Percentiles rank a stretch among this genome's conserved stretches.
Conservation (phyloP, 306 rosid genomes). For the Acacia acuminata region DNA sequence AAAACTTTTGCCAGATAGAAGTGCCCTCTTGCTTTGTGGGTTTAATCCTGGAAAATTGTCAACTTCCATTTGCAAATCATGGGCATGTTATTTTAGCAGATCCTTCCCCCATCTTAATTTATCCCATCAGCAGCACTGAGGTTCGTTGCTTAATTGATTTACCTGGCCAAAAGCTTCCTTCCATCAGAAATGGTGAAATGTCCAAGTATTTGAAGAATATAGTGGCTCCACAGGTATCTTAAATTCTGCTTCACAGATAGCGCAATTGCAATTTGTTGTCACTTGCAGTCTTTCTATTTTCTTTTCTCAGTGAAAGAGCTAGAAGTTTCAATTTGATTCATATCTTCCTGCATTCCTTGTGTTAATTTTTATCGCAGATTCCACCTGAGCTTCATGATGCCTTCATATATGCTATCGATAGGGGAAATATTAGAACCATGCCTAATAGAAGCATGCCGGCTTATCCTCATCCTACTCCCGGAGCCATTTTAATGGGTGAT, state of each 20-base stretch:
- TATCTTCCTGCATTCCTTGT: slow-evolving; percentile 9
- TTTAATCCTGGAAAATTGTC: slow-evolving; percentile 55
- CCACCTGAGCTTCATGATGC: slow-evolving; percentile 56
- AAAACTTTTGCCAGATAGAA: slow-evolving; percentile 42
- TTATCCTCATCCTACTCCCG: slow-evolving; percentile 49
- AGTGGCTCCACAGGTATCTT: slow-evolving; percentile 66
- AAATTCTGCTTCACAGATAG: background rate
- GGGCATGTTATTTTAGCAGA: slow-evolving; percentile 63
- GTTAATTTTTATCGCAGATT: slow-evolving; percentile 38
- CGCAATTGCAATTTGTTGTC: background rate
- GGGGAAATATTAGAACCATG: slow-evolving; percentile 56
- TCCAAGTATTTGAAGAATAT: slow-evolving; percentile 48
- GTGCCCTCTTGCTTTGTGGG: slow-evolving; percentile 58
- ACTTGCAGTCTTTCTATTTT: background rate
- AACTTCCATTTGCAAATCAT: slow-evolving; percentile 57
- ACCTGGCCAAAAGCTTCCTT: slow-evolving; percentile 56
- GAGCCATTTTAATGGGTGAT: slow-evolving; percentile 70
- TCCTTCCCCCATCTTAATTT: slow-evolving; percentile 60
- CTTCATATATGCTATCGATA: slow-evolving; percentile 48
- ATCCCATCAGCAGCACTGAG: slow-evolving; percentile 59
- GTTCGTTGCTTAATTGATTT: slow-evolving; percentile 62
- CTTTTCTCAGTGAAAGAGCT: background rate
- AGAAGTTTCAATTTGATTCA: background rate
- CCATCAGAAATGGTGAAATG: slow-evolving; percentile 50
- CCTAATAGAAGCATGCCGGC: slow-evolving; percentile 62